These are phyloP conservation scores for Aspergillus eucalypticola DNA, from an alignment of 2,329 filamentous ascomycete species.

Conservation along the genomic window DNA sequence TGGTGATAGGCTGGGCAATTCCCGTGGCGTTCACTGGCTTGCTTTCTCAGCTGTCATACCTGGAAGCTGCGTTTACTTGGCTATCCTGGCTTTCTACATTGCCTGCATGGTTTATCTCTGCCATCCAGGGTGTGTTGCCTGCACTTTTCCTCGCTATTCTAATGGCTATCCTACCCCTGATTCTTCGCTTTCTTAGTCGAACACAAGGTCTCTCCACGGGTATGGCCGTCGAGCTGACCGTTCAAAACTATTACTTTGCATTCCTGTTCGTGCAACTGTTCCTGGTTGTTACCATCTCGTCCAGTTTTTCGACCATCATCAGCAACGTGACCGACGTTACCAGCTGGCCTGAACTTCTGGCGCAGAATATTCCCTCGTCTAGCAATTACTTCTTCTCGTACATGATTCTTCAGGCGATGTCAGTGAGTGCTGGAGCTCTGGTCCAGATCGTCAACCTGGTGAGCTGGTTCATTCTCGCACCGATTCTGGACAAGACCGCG, in stretches of 20 bases:
- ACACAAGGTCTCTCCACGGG: slow-evolving; percentile 82
- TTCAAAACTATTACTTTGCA: slow-evolving; percentile 88
- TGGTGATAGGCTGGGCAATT: slow-evolving; percentile 87
- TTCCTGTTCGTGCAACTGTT: slow-evolving; percentile 97
- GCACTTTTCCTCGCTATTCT: slow-evolving; percentile 74
- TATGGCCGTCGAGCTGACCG: slow-evolving; percentile 73
- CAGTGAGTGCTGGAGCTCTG: slow-evolving; percentile 84
- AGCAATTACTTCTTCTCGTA: slow-evolving; percentile 99
- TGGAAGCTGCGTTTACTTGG: slow-evolving; percentile 68
- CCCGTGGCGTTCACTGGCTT: slow-evolving; percentile 86
- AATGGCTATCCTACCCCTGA: slow-evolving; percentile 76
- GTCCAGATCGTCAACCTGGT: slow-evolving; percentile 78
- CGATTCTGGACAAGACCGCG: slow-evolving; percentile 78
- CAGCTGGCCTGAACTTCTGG: slow-evolving; percentile 71
- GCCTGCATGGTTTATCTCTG: slow-evolving; percentile 61
- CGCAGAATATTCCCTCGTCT: slow-evolving; percentile 76
- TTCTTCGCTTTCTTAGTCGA: slow-evolving; percentile 71
- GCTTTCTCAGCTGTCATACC: slow-evolving; percentile 71
- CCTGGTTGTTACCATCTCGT: slow-evolving; percentile 83
- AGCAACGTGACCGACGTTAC: slow-evolving; percentile 66
- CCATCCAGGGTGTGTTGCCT: slow-evolving; percentile 84
- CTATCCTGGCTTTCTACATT: slow-evolving; percentile 67
- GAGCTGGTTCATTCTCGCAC: slow-evolving; percentile 78
- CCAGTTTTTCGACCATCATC: slow-evolving; percentile 68
- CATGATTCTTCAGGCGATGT: slow-evolving; percentile 91